Evolutionary conservation across 169 alveolate genomes (phyloP), one percentile per base, ranked within the genome.

Genomic region (Theileria annulata): DNA sequence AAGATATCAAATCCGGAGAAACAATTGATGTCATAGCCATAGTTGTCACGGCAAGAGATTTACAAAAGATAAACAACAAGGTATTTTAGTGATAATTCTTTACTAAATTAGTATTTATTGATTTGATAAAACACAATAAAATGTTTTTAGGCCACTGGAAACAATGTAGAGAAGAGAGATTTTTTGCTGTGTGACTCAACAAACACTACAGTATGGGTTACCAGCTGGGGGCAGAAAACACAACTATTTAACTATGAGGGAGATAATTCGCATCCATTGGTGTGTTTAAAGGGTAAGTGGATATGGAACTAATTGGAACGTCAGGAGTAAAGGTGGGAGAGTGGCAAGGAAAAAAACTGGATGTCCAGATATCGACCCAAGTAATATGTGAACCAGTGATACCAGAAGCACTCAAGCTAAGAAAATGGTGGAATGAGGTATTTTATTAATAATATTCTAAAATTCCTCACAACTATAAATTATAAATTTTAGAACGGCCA

Each of bases 301-400:
- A 27, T 27, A 17, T 27, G 8, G 9, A 21, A 1, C 33, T 5
- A 21, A 31, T 23, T 19, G 25, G 12, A 15, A 17, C 19, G 23
- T 62, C 76, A 79, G 85, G 86, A 59, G 87, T 87, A 63, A 90
- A 85, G 62, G 87, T 90, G 17, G 82, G 75, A 0, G 92, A 87
- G 58, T 90, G 94, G 94, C 92, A 90, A 71, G 92, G 92, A 15
- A 90, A 72, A 72, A 78, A 79, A 54, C 63, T 90, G 79, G 94
- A 90, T 69, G 79, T 91, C 2, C 87, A 71, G 60, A 77, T 73
- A 0, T 71, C 86, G 15, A 90, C 94, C 1, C 84, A 90, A 56
- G 72, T 90, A 13, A 88, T 82, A 10, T 27, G 82, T 17, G 79
- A 90, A 35, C 94, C 94, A 30, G 87, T 56, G 19, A 67, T 87